A percentile compares a stretch with the other conserved stretches of the same genome.
Evolutionary conservation across 768 basidiomycete species (phyloP).

Genomic region (Auricularia sp.): DNA sequence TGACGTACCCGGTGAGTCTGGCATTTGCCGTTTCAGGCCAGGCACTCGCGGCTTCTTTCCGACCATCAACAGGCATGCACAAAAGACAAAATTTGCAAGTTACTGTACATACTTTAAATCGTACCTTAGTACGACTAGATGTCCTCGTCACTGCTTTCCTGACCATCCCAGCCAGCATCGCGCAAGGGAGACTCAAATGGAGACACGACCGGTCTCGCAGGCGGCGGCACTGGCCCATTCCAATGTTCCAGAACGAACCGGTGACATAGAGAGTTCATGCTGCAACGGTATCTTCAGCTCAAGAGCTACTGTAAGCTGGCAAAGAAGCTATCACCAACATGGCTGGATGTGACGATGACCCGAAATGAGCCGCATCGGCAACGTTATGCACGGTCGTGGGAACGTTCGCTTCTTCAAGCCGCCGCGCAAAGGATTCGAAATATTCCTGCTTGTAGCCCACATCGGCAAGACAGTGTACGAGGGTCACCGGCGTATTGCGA

Average conservation of each 20-base stretch:
- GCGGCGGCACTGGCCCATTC: neutral
- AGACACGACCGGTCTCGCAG: neutral
- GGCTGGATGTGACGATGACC: neutral
- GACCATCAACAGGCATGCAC: too few relatives aligned
- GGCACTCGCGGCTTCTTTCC: too few relatives aligned
- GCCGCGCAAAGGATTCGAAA: neutral
- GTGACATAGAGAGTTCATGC: neutral
- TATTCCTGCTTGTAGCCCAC: neutral
- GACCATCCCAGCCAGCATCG: neutral
- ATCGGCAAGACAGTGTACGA: neutral
- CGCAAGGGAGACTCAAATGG: neutral
- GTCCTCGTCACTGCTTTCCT: neutral
- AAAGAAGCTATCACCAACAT: neutral
- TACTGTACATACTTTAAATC: too few relatives aligned
- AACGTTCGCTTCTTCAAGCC: neutral
- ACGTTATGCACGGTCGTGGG: neutral
- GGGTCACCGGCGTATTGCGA: neutral
- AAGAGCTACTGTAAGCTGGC: neutral
- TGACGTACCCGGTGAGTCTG: too few relatives aligned
- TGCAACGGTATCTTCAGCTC: too few relatives aligned
- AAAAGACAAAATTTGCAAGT: too few relatives aligned
- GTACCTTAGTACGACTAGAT: too few relatives aligned
- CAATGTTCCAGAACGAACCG: neutral
- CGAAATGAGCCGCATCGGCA: neutral
- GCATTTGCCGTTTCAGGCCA: too few relatives aligned